A percentile compares a stretch with the other conserved stretches of the same genome.
Conservation (phyloP, 1,284 basidiomycete genomes). For the Schizopora paradoxa region DNA sequence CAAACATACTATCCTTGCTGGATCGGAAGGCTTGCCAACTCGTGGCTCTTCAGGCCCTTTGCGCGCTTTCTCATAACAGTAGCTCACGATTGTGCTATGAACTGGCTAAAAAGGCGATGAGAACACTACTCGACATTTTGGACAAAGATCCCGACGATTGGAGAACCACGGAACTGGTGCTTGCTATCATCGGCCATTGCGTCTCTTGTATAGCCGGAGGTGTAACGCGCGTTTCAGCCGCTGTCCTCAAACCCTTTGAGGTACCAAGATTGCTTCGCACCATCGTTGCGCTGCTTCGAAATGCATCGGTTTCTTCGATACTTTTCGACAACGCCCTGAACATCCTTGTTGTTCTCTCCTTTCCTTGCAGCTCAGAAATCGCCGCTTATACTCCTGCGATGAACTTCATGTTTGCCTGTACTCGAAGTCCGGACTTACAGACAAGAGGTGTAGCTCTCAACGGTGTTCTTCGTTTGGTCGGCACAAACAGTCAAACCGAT, state of each 20-base stretch:
- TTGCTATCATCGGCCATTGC: slow-evolving; percentile 50
- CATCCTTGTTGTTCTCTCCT: slow-evolving; percentile 38
- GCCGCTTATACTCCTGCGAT: slow-evolving; percentile 37
- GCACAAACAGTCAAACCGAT: slow-evolving; percentile 39
- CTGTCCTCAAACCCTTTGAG: slow-evolving; percentile 40
- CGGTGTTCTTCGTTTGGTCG: slow-evolving; percentile 46
- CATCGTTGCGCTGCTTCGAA: slow-evolving; percentile 38
- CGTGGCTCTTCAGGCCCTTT: slow-evolving; percentile 49
- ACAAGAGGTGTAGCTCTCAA: slow-evolving; percentile 44
- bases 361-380: slow-evolving; percentile 41
- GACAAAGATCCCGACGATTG: slow-evolving; percentile 45
- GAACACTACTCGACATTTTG: slow-evolving; percentile 39
- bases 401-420: slow-evolving; percentile 46
- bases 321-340: slow-evolving; percentile 48
- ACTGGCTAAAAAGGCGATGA: slow-evolving; percentile 43
- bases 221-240: slow-evolving; percentile 38
- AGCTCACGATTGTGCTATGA: slow-evolving; percentile 42
- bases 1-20: slow-evolving; percentile 49
- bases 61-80: slow-evolving; percentile 57
- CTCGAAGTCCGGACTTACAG: slow-evolving; percentile 48
- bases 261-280: slow-evolving; percentile 40
- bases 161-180: slow-evolving; percentile 43
- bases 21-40: slow-evolving; percentile 40
- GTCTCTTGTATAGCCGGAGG: no score
- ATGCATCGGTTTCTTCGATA: slow-evolving; percentile 36